Conservation (phyloP, 2,329 filamentous ascomycete genomes). For the Aspergillaceae sp. region DNA sequence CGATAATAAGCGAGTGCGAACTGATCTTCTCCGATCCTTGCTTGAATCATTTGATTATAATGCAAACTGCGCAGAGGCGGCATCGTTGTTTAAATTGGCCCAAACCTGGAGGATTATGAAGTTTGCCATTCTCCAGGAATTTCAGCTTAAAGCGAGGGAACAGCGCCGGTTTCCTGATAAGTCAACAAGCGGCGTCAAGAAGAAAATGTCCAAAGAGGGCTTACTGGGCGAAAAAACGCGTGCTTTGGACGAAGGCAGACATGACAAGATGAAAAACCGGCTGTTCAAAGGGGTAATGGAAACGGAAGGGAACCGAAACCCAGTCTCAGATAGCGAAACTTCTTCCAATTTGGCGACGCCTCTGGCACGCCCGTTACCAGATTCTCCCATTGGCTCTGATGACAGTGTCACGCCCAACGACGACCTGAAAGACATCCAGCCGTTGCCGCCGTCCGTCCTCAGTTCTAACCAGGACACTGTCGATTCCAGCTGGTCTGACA, state of each 20-base stretch:
- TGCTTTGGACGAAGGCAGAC: slow-evolving; percentile 21
- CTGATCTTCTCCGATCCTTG: slow-evolving; percentile 24
- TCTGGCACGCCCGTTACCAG: slow-evolving; percentile 42
- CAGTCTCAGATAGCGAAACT: slow-evolving; percentile 36
- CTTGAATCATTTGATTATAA: slow-evolving; percentile 45
- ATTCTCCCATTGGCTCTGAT: slow-evolving; percentile 28
- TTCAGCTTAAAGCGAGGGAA: slow-evolving; percentile 33
- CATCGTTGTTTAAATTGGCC: slow-evolving; percentile 44
- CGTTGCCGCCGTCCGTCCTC: slow-evolving; percentile 36
- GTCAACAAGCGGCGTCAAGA: slow-evolving; percentile 13
- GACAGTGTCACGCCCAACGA: slow-evolving; percentile 24
- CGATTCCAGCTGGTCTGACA: slow-evolving; percentile 22
- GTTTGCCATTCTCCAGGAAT: slow-evolving; percentile 42
- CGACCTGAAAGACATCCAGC: slow-evolving; percentile 30
- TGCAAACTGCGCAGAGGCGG: slow-evolving; percentile 44
- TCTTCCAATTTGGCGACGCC: slow-evolving; percentile 50
- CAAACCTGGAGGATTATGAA: slow-evolving; percentile 53
- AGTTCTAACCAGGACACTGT: slow-evolving; percentile 26
- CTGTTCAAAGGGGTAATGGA: slow-evolving; percentile 38
- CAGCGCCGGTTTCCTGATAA: slow-evolving; percentile 17
- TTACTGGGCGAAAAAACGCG: slow-evolving; percentile 18
- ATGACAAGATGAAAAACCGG: slow-evolving; percentile 34
- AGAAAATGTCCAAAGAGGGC: slow-evolving; percentile 24
- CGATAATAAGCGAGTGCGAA: slow-evolving; percentile 12
- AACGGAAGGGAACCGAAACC: slow-evolving; percentile 23